Percentiles rank a stretch among this genome's conserved stretches.
phyloP scores from a whole-genome alignment of 805 yeast species.

The Ogataea nonfermentans region DNA sequence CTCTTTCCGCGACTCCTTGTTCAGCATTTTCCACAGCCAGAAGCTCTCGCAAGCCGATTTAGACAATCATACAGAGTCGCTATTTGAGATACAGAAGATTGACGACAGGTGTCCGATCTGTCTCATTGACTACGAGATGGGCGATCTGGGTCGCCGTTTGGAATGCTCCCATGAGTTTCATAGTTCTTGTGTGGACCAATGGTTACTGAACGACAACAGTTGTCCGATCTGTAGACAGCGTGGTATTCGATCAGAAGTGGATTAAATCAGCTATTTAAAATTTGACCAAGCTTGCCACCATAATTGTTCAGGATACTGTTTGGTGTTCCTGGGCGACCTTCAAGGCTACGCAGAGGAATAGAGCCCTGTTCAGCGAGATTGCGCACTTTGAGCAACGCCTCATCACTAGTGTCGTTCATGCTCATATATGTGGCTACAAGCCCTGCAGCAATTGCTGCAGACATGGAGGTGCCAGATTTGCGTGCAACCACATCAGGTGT shows the following conservation, averaged over 20 bases:
- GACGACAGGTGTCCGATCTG: slow-evolving; percentile 52
- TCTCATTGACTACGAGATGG: slow-evolving; percentile 44
- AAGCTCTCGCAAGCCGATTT: slow-evolving; percentile 19
- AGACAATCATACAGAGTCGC: slow-evolving; percentile 17
- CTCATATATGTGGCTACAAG: slow-evolving; percentile 44
- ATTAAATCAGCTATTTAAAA: slow-evolving; percentile 12
- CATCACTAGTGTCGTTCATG: slow-evolving; percentile 35
- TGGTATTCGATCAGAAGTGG: slow-evolving; percentile 28
- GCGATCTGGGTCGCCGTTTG: slow-evolving; percentile 47
- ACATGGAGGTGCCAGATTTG: slow-evolving; percentile 49
- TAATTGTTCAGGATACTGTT: slow-evolving; percentile 25
- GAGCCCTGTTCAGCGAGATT: slow-evolving; percentile 17
- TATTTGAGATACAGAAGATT: slow-evolving; percentile 18
- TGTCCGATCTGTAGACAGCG: slow-evolving; percentile 57
- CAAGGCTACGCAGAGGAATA: slow-evolving; percentile 13
- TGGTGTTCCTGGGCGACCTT: slow-evolving; percentile 17
- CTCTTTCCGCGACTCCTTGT: slow-evolving; percentile 24
- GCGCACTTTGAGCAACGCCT: slow-evolving; percentile 34
- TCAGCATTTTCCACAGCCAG: slow-evolving; percentile 20
- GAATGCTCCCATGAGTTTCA: slow-evolving; percentile 54
- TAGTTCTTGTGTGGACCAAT: slow-evolving; percentile 53
- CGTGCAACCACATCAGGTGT: slow-evolving; percentile 31
- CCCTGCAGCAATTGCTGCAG: slow-evolving; percentile 47
- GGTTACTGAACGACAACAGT: slow-evolving; percentile 51
- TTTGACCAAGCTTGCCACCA: slow-evolving; percentile 19